A percentile compares a stretch with the other conserved stretches of the same genome.
Evolutionary conservation across 1,139 yeast genomes (phyloP).

Genomic region (Pichia sp.): DNA sequence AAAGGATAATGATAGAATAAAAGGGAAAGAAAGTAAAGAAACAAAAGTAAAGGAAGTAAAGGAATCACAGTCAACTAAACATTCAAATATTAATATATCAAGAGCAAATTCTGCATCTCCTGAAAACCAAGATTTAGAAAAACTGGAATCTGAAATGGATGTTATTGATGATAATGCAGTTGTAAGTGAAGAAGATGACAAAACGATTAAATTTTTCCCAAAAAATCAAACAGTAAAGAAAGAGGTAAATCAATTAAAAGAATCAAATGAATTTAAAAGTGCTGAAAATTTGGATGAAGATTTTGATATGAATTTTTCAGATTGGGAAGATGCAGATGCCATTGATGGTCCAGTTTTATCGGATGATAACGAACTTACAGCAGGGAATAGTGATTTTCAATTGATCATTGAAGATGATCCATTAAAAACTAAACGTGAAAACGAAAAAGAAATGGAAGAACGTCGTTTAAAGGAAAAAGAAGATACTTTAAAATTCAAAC

Average conservation of each 20-base stretch:
- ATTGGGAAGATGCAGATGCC: slow-evolving; percentile 23
- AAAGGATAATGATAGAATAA: neutral
- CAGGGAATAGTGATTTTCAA: slow-evolving; percentile 12
- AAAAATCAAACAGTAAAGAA: neutral
- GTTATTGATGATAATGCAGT: neutral
- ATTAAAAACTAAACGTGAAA: slow-evolving; percentile 7
- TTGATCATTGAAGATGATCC: slow-evolving; percentile 22
- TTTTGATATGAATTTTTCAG: slow-evolving; percentile 12
- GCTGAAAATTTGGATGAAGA: slow-evolving; percentile 4
- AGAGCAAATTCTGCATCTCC: neutral
- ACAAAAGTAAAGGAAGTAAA: neutral
- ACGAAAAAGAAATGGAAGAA: slow-evolving; percentile 3
- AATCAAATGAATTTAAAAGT: neutral
- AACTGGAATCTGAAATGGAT: slow-evolving; percentile 26
- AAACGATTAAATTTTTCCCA: neutral
- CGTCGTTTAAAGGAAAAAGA: neutral
- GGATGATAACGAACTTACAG: slow-evolving; percentile 5
- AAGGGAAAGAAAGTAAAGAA: neutral
- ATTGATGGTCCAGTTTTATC: slow-evolving; percentile 6
- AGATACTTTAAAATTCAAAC: neutral
- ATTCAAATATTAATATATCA: no score
- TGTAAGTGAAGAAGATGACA: neutral
- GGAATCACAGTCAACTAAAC: no score
- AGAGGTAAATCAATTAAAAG: neutral
- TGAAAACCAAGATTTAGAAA: slow-evolving; percentile 28